Evolutionary conservation across 306 rosid species (phyloP).

Genomic region (Cucurbita argyrosperma): DNA sequence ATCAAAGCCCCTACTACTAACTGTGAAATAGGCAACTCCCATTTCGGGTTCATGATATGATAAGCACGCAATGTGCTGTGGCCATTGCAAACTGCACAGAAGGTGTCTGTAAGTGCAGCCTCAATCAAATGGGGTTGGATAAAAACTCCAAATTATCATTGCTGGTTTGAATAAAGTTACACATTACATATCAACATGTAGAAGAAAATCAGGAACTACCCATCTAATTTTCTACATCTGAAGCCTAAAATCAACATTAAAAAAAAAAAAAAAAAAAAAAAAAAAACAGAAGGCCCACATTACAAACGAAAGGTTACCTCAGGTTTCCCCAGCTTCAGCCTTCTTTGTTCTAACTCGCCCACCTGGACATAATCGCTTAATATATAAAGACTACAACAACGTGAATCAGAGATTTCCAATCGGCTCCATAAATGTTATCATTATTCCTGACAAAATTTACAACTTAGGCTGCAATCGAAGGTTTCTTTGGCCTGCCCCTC

Average conservation of each 20-base stretch:
- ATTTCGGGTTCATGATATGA: neutral
- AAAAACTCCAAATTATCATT: neutral
- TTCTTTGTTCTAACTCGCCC: neutral
- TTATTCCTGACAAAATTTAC: neutral
- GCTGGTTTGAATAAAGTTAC: constrained; percentile 4
- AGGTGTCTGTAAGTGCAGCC: neutral
- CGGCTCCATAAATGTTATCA: neutral
- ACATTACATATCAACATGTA: neutral
- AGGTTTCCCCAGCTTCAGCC: constrained; percentile 1
- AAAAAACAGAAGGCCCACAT: neutral
- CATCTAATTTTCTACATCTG: constrained; percentile 2
- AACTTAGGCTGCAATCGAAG: constrained; percentile 10
- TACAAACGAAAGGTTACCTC: neutral
- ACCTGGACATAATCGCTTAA: neutral
- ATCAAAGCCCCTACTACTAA: neutral
- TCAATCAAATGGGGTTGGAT: neutral
- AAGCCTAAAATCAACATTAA: neutral
- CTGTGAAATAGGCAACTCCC: neutral
- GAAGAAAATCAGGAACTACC: neutral
- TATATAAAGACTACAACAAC: neutral
- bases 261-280: neutral
- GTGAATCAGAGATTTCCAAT: neutral
- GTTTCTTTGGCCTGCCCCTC: constrained; percentile 47
- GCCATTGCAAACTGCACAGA: neutral
- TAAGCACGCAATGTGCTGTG: neutral